phyloP scores from a whole-genome alignment of 2,329 filamentous ascomycete genomes.

The Trichoderma arundinaceum region DNA sequence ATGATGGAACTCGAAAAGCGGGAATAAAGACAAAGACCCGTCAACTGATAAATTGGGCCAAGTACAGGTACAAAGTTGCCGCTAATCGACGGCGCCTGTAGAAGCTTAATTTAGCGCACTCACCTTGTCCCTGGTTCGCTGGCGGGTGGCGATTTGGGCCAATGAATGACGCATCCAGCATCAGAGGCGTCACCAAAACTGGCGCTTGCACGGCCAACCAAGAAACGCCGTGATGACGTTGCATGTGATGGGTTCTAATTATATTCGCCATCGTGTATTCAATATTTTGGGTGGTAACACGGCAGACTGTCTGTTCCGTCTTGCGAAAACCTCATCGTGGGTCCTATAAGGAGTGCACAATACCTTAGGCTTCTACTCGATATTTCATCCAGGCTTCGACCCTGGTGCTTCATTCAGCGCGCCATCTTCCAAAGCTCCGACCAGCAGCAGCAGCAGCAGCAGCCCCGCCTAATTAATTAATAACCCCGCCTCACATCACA shows the following conservation, averaged over 20 bases:
- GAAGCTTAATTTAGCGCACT: conserved; percentile 24
- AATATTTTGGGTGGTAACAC: too few species aligned
- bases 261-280: too few species aligned
- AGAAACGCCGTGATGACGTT: conserved; percentile 29
- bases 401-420: too few species aligned
- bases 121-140: conserved; percentile 10
- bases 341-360: too few species aligned
- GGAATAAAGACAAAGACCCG: background rate
- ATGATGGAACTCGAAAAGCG: background rate
- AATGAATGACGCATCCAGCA: conserved; percentile 23
- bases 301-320: too few species aligned
- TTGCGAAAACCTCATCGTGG: too few species aligned
- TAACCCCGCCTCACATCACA: background rate
- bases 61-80: background rate
- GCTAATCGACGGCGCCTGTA: conserved; percentile 5
- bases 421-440: too few species aligned
- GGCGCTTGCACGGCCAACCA: conserved; percentile 30
- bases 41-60: background rate
- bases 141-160: conserved; percentile 6
- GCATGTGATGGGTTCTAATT: background rate
- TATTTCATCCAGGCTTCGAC: too few species aligned
- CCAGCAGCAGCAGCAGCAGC: too few species aligned
- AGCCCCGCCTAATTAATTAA: background rate
- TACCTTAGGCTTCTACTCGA: too few species aligned
- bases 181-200: conserved; percentile 6